Evolutionary conservation across 768 basidiomycete species (phyloP).

Genomic region (Russula earlei): DNA sequence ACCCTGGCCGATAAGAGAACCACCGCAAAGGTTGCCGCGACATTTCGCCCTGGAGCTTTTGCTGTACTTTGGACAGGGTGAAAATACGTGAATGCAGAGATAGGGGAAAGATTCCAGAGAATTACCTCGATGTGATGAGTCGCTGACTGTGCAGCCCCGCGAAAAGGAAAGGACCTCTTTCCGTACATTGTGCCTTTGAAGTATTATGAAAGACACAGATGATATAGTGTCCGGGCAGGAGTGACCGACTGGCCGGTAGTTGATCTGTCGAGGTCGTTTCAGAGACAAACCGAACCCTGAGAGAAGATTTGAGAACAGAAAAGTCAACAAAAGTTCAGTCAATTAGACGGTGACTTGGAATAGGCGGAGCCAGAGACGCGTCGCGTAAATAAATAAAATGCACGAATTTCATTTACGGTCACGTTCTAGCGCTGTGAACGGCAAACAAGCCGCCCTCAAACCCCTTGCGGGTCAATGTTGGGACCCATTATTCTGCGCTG

Average conservation of each 20-base stretch:
- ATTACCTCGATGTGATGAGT: slow-evolving; percentile 14
- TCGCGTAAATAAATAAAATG: slow-evolving; percentile 9
- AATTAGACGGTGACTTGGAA: slow-evolving; percentile 4
- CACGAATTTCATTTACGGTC: too few relatives aligned
- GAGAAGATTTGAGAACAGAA: not conserved
- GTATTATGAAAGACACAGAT: not conserved
- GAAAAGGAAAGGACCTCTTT: not conserved
- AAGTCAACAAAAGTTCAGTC: not conserved
- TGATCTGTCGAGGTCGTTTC: not conserved
- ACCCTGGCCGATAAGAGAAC: slow-evolving; percentile 42
- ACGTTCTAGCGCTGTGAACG: too few relatives aligned
- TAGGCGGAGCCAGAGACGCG: not conserved
- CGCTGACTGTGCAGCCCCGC: not conserved
- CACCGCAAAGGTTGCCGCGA: slow-evolving; percentile 54
- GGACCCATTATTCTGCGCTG: too few relatives aligned
- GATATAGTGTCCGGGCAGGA: not conserved
- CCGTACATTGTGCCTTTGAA: not conserved
- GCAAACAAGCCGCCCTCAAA: too few relatives aligned
- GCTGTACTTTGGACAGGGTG: slow-evolving; percentile 44
- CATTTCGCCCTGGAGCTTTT: slow-evolving; percentile 62
- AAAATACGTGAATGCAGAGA: not conserved
- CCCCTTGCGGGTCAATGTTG: too few relatives aligned
- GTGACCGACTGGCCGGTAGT: not conserved
- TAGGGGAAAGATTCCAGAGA: not conserved
- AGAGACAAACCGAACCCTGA: not conserved